These are phyloP conservation scores for Phytomonas francai DNA, from an alignment of 208 protist species.

Conservation along the genomic window DNA sequence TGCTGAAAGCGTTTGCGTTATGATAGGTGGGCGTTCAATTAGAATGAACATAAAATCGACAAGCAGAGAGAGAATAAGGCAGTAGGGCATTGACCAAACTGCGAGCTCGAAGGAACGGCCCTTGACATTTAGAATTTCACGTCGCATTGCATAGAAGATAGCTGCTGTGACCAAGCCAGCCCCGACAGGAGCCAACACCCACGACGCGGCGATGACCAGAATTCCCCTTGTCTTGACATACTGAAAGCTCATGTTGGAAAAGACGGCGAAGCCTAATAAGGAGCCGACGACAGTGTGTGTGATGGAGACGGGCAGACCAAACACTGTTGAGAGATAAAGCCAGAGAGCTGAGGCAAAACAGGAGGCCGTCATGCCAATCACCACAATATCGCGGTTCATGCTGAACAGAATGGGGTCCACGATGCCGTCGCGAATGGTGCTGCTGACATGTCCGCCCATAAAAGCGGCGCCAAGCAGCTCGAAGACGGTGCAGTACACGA, in stretches of 20 bases:
- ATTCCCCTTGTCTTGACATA: conserved; percentile 45
- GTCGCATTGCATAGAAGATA: conserved; percentile 52
- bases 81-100: conserved; percentile 54
- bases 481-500: conserved; percentile 76
- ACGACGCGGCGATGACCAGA: conserved; percentile 62
- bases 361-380: conserved; percentile 75
- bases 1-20: conserved; percentile 41
- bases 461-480: conserved; percentile 76
- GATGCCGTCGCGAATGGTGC: conserved; percentile 66
- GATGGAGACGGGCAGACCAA: conserved; percentile 76
- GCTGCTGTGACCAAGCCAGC: conserved; percentile 46
- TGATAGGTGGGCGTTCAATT: conserved; percentile 66
- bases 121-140: conserved; percentile 52
- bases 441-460: conserved; percentile 78
- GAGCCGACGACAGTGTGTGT: conserved; percentile 79
- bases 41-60: conserved; percentile 67
- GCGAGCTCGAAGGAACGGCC: conserved; percentile 53
- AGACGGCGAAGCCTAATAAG: conserved; percentile 62
- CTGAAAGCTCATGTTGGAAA: conserved; percentile 25
- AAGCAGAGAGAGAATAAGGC: conserved; percentile 49
- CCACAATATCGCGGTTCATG: conserved; percentile 47
- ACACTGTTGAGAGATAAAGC: conserved; percentile 76
- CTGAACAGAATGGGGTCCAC: conserved; percentile 56
- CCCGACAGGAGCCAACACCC: conserved; percentile 58
- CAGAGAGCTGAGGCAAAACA: conserved; percentile 58